A percentile compares a stretch with the other conserved stretches of the same genome.
Conservation (phyloP, 352 stramenopile genomes). For the Phytopythium cucurbitacearum region DNA sequence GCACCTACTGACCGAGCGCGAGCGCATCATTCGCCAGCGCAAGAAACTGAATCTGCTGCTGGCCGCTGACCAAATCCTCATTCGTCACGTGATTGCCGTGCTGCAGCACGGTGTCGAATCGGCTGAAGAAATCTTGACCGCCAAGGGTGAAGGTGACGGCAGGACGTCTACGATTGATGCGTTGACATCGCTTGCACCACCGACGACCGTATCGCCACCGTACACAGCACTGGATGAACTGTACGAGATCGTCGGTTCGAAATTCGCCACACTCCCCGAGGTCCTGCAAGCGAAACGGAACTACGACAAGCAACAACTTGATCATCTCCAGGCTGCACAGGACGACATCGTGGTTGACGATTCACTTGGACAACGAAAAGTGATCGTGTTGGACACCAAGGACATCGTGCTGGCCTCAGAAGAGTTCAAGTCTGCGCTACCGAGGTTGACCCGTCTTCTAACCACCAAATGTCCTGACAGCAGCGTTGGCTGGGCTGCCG, state of each 20-base stretch:
- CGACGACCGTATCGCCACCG: neutral
- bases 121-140: conserved; percentile 20
- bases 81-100: conserved; percentile 20
- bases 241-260: conserved; percentile 16
- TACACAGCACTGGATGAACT: conserved; percentile 17
- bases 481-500: conserved; percentile 36
- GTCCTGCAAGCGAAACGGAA: conserved; percentile 8
- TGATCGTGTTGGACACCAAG: conserved; percentile 24
- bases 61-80: conserved; percentile 36
- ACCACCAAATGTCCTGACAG: conserved; percentile 40
- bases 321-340: neutral
- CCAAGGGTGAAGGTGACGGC: neutral
- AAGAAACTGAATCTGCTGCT: conserved; percentile 48
- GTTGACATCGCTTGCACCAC: neutral
- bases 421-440: conserved; percentile 27
- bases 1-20: conserved; percentile 29
- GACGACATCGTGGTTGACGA: neutral
- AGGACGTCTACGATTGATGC: too few species aligned
- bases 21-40: conserved; percentile 43
- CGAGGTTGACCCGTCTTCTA: conserved; percentile 23
- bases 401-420: conserved; percentile 20
- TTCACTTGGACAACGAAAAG: neutral
- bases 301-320: conserved; percentile 1
- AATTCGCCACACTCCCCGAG: conserved; percentile 14
- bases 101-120: conserved; percentile 31